Evolutionary conservation across 495 filamentous ascomycete species (phyloP), one percentile per base, ranked within the genome.

Genomic region (Stereocaulon alpinum): DNA sequence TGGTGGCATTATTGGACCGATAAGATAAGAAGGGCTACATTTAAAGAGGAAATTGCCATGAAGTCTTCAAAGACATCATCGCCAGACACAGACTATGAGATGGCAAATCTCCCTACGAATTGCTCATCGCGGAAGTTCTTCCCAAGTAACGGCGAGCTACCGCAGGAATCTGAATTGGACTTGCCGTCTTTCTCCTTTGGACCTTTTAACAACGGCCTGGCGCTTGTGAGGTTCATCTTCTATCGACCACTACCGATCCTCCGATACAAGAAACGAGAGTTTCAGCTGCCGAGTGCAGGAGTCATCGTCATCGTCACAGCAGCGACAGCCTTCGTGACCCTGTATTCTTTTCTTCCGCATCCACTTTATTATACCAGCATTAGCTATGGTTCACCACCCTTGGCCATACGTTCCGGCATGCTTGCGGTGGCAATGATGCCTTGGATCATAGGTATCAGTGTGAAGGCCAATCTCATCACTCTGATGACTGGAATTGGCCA

Each of bases 361-460:
- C 90, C 90, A 3, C 75, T 91, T 10, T 95, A 87, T 73, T 93
- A 86, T 77, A 75, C 86, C 67, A 88, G 85, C 67, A 92, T 94
- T 63, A 75, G 74, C 32, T 89, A 81, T 57, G 92, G 92, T 37
- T 95, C 93, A 4, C 92, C 92, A 43, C 92, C 92, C 9, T 68
- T 97, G 27, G 89, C 91, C 27, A 86, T 96, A 64, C 85, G 92
- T 60, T 80, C 90, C 15, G 92, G 92, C 44, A 97, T 97, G 92
- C 81, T 96, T 32, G 86, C 92, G 30, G 84, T 96, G 18, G 87
- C 92, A 29, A 87, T 95, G 86, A 86, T 92, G 24, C 92, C 92
- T 6, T 97, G 91, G 88, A 91, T 96, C 56, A 71, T 96, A 22
- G 91, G 86, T 6, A 81, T 91, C 15, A 89, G 86, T 67, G 94